Percentiles rank a stretch among this genome's conserved stretches.
These are phyloP conservation scores for Gardenia jasminoides DNA, from an alignment of 257 asterid species.

Conservation along the genomic window DNA sequence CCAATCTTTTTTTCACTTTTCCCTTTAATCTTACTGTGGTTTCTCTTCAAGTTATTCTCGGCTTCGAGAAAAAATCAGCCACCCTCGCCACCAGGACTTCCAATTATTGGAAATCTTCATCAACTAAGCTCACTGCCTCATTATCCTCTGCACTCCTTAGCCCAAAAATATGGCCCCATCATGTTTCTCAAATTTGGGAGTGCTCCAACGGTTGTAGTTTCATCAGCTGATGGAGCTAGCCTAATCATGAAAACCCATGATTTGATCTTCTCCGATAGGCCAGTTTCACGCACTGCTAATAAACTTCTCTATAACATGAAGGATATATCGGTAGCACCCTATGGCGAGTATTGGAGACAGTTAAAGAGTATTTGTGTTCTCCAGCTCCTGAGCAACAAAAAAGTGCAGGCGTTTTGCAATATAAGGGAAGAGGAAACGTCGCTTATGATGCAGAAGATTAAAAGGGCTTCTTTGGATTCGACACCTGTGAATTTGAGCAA, in stretches of 20 bases:
- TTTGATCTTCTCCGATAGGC: slow-evolving; percentile 39
- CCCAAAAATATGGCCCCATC: slow-evolving; percentile 38
- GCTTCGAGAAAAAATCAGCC: slow-evolving; percentile 24
- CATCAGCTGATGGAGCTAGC: slow-evolving; percentile 49
- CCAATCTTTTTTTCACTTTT: slow-evolving; percentile 6
- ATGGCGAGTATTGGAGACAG: slow-evolving; percentile 13
- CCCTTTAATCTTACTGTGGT: slow-evolving; percentile 6
- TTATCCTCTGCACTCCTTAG: slow-evolving; percentile 38
- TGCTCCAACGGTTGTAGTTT: slow-evolving; percentile 37
- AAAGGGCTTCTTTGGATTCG: neutral
- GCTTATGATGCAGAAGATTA: neutral
- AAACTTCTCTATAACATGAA: neutral
- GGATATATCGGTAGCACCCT: neutral
- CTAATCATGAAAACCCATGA: slow-evolving; percentile 54
- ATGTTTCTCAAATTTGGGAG: slow-evolving; percentile 55
- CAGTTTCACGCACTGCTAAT: slow-evolving; percentile 8
- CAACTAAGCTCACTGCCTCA: slow-evolving; percentile 39
- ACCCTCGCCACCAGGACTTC: slow-evolving; percentile 54
- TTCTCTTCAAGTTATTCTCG: slow-evolving; percentile 15
- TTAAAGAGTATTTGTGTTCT: slow-evolving; percentile 8
- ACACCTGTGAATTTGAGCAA: neutral
- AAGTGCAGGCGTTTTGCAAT: neutral
- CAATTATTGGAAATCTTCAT: slow-evolving; percentile 58
- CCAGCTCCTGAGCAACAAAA: slow-evolving; percentile 9
- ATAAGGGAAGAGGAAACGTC: neutral